A percentile compares a stretch with the other conserved stretches of the same genome.
Conservation (phyloP, 2,329 filamentous ascomycete genomes). For the Diatrype stigma region DNA sequence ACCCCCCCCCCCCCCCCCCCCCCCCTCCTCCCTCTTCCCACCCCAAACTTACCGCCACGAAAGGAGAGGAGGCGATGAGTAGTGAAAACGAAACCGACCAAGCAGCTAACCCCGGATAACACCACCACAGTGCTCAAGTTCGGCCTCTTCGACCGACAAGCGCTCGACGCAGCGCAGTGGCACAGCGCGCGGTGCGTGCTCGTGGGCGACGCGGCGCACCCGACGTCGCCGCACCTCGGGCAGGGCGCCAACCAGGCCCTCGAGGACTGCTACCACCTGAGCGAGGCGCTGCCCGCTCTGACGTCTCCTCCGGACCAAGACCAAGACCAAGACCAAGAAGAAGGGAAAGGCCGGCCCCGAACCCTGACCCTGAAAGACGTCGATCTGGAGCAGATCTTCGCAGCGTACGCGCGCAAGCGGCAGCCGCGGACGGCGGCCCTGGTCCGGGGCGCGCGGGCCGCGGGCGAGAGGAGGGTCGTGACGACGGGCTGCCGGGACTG, state of each 20-base stretch:
- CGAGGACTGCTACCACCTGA: slow-evolving; percentile 8
- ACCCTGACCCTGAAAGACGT: no score
- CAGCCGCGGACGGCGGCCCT: slow-evolving; percentile 18
- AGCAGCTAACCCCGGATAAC: no score
- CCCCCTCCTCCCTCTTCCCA: no score
- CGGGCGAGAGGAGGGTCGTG: slow-evolving; percentile 15
- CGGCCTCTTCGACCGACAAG: slow-evolving; percentile 22
- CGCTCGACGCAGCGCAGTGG: slow-evolving; percentile 18
- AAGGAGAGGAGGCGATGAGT: no score
- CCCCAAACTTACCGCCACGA: no score
- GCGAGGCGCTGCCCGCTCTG: background rate
- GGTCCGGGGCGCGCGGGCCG: slow-evolving; percentile 16
- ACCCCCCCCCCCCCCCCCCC: no score
- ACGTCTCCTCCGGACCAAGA: background rate
- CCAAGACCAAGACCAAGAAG: background rate
- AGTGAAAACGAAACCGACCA: no score
- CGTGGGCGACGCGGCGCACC: slow-evolving; percentile 21
- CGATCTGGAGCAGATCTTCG: slow-evolving; percentile 1
- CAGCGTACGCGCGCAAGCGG: slow-evolving; percentile 11
- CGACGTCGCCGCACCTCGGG: slow-evolving; percentile 21
- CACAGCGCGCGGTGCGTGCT: slow-evolving; percentile 17
- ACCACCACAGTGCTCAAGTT: slow-evolving; percentile 16
- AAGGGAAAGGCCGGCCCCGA: no score
- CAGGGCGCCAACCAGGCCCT: slow-evolving; percentile 20
- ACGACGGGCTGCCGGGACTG: slow-evolving; percentile 3